These are phyloP conservation scores for Thelonectria blattea DNA, from an alignment of 2,329 filamentous ascomycete species.

Conservation along the genomic window DNA sequence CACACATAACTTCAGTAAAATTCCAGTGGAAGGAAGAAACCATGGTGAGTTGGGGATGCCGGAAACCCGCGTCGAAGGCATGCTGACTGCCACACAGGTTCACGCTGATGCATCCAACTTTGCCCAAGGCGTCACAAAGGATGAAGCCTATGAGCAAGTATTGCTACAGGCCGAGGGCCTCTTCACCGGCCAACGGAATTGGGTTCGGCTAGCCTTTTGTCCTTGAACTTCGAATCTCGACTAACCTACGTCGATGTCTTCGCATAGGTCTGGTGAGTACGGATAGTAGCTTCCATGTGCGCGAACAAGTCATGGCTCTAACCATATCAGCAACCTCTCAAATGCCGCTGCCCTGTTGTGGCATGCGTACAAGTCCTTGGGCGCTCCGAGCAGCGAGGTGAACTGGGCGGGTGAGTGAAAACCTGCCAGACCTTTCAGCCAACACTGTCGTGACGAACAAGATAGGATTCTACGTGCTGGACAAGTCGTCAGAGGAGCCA, in stretches of 20 bases:
- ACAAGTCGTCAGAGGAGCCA: constrained; percentile 50
- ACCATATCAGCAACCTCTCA: constrained; percentile 69
- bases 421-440: not conserved
- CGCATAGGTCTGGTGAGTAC: constrained; percentile 38
- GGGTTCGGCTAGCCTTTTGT: constrained; percentile 60
- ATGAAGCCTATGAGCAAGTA: constrained; percentile 76
- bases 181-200: constrained; percentile 77
- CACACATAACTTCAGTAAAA: too few relatives aligned
- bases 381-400: constrained; percentile 67
- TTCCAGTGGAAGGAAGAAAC: not conserved
- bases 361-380: constrained; percentile 78
- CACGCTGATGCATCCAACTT: constrained; percentile 84
- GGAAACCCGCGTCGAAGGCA: not conserved
- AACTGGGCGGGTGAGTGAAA: constrained; percentile 73
- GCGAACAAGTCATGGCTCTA: constrained; percentile 6
- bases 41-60: not conserved
- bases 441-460: constrained; percentile 14
- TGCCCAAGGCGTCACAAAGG: constrained; percentile 67
- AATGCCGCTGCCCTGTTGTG: constrained; percentile 79
- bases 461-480: constrained; percentile 75
- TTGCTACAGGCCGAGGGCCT: constrained; percentile 72
- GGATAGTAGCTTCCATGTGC: not conserved
- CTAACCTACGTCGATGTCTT: constrained; percentile 20
- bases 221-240: constrained; percentile 10
- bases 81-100: constrained; percentile 54